A percentile compares a stretch with the other conserved stretches of the same genome.
Evolutionary conservation across 208 protist genomes (phyloP).

Genomic region (Trypanosoma lewisi): DNA sequence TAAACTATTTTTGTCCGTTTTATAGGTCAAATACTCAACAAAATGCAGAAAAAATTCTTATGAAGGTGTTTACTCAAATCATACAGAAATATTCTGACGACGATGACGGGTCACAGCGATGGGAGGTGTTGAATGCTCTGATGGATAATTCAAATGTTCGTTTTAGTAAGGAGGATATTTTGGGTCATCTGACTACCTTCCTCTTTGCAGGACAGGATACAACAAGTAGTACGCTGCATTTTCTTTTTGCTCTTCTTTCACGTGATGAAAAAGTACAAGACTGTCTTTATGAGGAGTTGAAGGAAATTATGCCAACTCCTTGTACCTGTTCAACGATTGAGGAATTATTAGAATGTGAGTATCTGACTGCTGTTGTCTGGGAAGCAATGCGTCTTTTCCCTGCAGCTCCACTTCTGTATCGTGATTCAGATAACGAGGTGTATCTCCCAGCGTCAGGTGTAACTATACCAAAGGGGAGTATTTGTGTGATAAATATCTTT

Average conservation of each 20-base stretch:
- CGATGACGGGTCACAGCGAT: constrained; percentile 4
- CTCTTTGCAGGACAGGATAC: constrained; percentile 65
- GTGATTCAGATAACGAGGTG: constrained; percentile 40
- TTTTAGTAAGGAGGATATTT: constrained; percentile 39
- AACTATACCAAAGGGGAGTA: constrained; percentile 38
- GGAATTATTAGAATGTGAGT: constrained; percentile 43
- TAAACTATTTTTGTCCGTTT: constrained; percentile 63
- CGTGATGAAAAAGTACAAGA: constrained; percentile 36
- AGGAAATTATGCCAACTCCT: constrained; percentile 33
- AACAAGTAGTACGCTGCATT: constrained; percentile 49
- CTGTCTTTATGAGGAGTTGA: constrained; percentile 39
- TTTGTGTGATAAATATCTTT: constrained; percentile 50
- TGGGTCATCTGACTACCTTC: constrained; percentile 55
- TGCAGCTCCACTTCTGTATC: constrained; percentile 53
- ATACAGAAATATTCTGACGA: constrained; percentile 27
- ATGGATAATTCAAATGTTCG: constrained; percentile 39
- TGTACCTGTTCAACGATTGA: constrained; percentile 46
- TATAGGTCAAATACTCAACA: constrained; percentile 35
- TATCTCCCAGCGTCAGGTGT: constrained; percentile 46
- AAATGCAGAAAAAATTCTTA: constrained; percentile 29
- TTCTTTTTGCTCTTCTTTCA: constrained; percentile 44
- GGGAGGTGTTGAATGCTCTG: constrained; percentile 44
- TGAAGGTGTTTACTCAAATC: constrained; percentile 29
- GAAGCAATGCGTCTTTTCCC: constrained; percentile 55
- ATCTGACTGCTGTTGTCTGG: constrained; percentile 47